Conservation (phyloP, 805 yeast genomes). For the Nakazawaea siamensis region DNA sequence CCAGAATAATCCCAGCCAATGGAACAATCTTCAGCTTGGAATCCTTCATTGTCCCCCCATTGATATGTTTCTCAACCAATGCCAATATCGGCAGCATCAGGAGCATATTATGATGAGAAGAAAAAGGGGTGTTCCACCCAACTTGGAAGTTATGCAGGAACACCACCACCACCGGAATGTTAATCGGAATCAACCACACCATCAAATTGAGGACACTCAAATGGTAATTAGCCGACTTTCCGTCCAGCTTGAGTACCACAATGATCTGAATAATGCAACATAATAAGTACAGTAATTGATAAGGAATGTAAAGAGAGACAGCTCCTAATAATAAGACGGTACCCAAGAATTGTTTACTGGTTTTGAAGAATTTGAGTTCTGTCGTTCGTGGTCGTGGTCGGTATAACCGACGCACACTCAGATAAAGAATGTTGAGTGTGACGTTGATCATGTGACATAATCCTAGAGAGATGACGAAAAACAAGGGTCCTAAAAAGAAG, state of each 20-base stretch:
- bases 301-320: slow-evolving; percentile 65
- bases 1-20: slow-evolving; percentile 23
- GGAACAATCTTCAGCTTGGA: slow-evolving; percentile 17
- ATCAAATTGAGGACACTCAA: slow-evolving; percentile 56
- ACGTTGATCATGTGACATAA: slow-evolving; percentile 31
- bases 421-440: too few relatives aligned
- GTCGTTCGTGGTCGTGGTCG: too few relatives aligned
- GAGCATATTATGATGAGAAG: slow-evolving; percentile 77
- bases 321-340: slow-evolving; percentile 29
- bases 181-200: slow-evolving; percentile 74
- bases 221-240: slow-evolving; percentile 43
- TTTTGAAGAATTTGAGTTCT: slow-evolving; percentile 12
- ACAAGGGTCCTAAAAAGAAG: slow-evolving; percentile 53
- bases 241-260: slow-evolving; percentile 28
- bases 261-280: slow-evolving; percentile 49
- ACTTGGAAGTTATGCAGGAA: slow-evolving; percentile 74
- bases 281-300: slow-evolving; percentile 67
- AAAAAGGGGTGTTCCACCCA: slow-evolving; percentile 76
- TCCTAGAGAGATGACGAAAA: slow-evolving; percentile 37
- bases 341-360: slow-evolving; percentile 24
- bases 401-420: slow-evolving; percentile 11
- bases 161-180: slow-evolving; percentile 70
- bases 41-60: slow-evolving; percentile 32
- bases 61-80: slow-evolving; percentile 44
- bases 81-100: slow-evolving; percentile 69